A percentile compares a stretch with the other conserved stretches of the same genome.
Evolutionary conservation across 73 alveolate genomes (phyloP).

Genomic region (Urostyla sp.): DNA sequence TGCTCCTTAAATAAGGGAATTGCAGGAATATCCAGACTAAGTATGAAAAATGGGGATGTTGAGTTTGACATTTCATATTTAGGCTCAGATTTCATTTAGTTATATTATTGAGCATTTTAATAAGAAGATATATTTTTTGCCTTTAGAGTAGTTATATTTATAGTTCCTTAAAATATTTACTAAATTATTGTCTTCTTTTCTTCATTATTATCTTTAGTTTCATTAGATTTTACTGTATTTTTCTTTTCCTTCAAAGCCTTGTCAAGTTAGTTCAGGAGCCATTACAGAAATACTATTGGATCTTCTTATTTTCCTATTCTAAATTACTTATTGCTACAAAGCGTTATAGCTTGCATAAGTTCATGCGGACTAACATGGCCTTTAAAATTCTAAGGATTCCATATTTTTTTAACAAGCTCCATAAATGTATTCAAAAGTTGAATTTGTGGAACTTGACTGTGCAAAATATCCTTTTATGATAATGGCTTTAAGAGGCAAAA

Average conservation of each 20-base stretch:
- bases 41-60: constrained; percentile 75
- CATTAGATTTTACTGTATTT: constrained; percentile 26
- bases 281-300: constrained; percentile 90
- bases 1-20: constrained; percentile 90
- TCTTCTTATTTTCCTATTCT: constrained; percentile 86
- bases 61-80: constrained; percentile 78
- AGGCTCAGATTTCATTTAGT: constrained; percentile 71
- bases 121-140: constrained; percentile 61
- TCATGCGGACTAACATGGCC: constrained; percentile 97
- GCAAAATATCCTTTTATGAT: not conserved
- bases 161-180: constrained; percentile 89
- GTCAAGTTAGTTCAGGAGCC: constrained; percentile 90
- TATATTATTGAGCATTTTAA: constrained; percentile 64
- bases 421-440: constrained; percentile 81
- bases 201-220: not conserved
- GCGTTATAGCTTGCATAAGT: constrained; percentile 77
- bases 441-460: constrained; percentile 43
- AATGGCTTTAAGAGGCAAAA: constrained; percentile 71
- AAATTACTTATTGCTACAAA: constrained; percentile 74
- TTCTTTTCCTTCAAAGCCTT: constrained; percentile 56
- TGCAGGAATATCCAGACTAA: constrained; percentile 91
- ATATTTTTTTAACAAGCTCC: constrained; percentile 94
- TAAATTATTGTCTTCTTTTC: constrained; percentile 73
- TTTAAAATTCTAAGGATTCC: constrained; percentile 97
- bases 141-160: constrained; percentile 79